Evolutionary conservation across 257 asterid species (phyloP).

Genomic region (Rubia yunnanensis): DNA sequence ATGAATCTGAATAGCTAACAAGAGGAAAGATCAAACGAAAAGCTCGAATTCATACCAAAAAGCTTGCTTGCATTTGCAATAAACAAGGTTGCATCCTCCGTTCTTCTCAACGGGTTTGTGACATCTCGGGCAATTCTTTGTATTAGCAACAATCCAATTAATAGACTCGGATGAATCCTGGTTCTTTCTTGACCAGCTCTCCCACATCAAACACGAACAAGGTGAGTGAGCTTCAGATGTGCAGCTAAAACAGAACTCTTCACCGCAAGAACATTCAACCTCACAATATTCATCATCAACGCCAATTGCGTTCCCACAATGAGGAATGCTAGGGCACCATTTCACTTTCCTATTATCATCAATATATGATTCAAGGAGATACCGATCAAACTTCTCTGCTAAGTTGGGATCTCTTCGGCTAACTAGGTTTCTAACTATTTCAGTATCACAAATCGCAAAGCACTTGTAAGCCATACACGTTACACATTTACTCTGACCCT

Average conservation of each 20-base stretch:
- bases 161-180: constrained; percentile 24
- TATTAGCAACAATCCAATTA: constrained; percentile 29
- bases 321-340: constrained; percentile 65
- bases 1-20: neutral
- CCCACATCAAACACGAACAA: constrained; percentile 61
- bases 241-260: constrained; percentile 54
- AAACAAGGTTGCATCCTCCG: constrained; percentile 56
- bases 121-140: constrained; percentile 48
- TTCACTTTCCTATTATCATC: constrained; percentile 51
- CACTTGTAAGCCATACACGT: constrained; percentile 57
- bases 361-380: constrained; percentile 50
- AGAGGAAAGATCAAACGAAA: neutral
- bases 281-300: constrained; percentile 35
- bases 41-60: constrained; percentile 41
- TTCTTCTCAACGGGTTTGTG: constrained; percentile 41
- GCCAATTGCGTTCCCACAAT: constrained; percentile 51
- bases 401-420: constrained; percentile 28
- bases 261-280: constrained; percentile 47
- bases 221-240: constrained; percentile 46
- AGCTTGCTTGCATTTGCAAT: constrained; percentile 41
- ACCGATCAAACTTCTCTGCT: constrained; percentile 44
- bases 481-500: constrained; percentile 44
- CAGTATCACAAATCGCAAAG: constrained; percentile 50
- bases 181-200: constrained; percentile 40
- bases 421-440: constrained; percentile 33